phyloP scores from a whole-genome alignment of 148 eudicot species.

The Chenopodium formosanum region DNA sequence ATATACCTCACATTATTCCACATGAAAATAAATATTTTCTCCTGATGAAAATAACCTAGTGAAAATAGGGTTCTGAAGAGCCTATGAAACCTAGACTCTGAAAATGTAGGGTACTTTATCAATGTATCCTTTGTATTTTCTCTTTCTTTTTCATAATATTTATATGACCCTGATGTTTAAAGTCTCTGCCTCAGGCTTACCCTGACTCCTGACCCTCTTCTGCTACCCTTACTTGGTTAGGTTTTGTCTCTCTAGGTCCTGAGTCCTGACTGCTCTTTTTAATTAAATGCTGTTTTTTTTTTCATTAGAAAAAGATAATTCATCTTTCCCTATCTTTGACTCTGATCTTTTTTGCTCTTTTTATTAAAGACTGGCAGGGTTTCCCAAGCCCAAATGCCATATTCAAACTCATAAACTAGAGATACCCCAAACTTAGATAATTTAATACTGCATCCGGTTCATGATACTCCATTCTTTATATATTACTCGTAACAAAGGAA shows the following conservation, averaged over 20 bases:
- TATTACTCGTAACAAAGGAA: no score
- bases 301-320: no score
- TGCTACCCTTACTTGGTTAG: not conserved
- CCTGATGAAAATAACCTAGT: not conserved
- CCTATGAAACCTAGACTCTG: conserved; percentile 8
- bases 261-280: not conserved
- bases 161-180: not conserved
- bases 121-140: not conserved
- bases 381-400: no score
- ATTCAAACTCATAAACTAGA: no score
- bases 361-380: no score
- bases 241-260: conserved; percentile 4
- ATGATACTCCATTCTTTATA: no score
- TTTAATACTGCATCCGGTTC: no score
- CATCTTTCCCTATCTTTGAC: no score
- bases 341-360: no score
- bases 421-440: no score
- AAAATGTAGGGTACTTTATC: no score
- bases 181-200: not conserved
- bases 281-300: not conserved
- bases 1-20: not conserved
- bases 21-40: not conserved
- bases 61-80: conserved; percentile 1
- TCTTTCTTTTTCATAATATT: not conserved
- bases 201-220: not conserved